phyloP scores from a whole-genome alignment of 2,329 filamentous ascomycete species.

The Cladosporium austrohemisphaericum region DNA sequence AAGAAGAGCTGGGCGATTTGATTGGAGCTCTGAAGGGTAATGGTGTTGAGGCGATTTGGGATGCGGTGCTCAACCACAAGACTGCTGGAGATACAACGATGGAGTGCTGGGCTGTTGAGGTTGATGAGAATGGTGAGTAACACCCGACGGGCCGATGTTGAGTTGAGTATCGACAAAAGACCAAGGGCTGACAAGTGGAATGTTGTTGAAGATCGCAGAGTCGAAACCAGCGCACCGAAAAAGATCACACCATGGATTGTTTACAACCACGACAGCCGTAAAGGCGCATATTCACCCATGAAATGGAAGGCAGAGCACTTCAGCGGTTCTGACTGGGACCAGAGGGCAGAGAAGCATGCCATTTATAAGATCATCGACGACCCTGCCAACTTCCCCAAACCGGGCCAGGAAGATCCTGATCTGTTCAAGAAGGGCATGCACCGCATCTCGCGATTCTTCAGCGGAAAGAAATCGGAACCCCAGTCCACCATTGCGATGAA shows the following conservation, averaged over 20 bases:
- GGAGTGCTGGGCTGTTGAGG: constrained; percentile 59
- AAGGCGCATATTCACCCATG: constrained; percentile 54
- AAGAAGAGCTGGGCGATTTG: constrained; percentile 57
- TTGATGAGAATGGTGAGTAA: constrained; percentile 44
- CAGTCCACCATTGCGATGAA: constrained; percentile 12
- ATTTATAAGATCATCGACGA: constrained; percentile 61
- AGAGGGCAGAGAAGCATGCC: constrained; percentile 52
- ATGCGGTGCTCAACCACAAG: constrained; percentile 70
- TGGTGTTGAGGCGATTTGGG: constrained; percentile 61
- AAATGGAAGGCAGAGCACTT: constrained; percentile 68
- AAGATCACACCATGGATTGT: constrained; percentile 67
- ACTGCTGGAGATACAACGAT: constrained; percentile 65
- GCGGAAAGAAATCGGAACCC: constrained; percentile 6
- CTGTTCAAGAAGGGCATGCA: constrained; percentile 22
- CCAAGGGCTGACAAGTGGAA: background rate
- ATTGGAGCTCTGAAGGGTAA: constrained; percentile 48
- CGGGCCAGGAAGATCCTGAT: constrained; percentile 21
- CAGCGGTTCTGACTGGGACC: constrained; percentile 64
- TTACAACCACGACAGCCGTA: constrained; percentile 61
- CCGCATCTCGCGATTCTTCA: constrained; percentile 24
- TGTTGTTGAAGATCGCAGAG: constrained; percentile 47
- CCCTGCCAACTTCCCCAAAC: constrained; percentile 28
- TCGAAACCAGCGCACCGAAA: constrained; percentile 52
- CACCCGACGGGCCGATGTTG: background rate
- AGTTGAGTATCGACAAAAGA: background rate